phyloP scores from a whole-genome alignment of 352 stramenopile genomes.

The Globisporangium radiosum region DNA sequence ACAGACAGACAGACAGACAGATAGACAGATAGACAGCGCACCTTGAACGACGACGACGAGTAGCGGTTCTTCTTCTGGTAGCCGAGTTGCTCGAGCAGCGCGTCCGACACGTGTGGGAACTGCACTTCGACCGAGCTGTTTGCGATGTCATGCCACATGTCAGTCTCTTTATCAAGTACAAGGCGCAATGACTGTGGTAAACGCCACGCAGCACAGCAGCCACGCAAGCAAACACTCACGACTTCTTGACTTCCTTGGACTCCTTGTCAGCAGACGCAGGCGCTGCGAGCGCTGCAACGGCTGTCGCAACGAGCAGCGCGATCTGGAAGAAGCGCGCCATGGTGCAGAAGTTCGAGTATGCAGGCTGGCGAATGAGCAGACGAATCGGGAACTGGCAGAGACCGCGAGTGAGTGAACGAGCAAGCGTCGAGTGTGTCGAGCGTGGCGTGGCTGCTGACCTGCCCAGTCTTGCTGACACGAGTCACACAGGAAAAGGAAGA shows the following conservation, averaged over 20 bases:
- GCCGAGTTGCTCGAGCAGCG: conserved; percentile 63
- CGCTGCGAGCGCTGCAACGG: conserved; percentile 21
- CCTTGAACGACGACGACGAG: conserved; percentile 64
- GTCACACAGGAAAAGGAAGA: too few species aligned
- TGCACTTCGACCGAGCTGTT: conserved; percentile 56
- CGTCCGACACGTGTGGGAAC: conserved; percentile 71
- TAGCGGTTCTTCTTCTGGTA: conserved; percentile 82
- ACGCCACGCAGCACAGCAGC: too few species aligned
- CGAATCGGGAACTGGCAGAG: background rate
- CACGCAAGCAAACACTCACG: background rate
- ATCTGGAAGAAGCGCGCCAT: conserved; percentile 19
- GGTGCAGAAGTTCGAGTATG: background rate
- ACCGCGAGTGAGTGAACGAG: too few species aligned
- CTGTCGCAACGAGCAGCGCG: conserved; percentile 20
- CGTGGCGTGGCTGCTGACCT: too few species aligned
- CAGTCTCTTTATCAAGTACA: too few species aligned
- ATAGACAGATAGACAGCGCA: background rate
- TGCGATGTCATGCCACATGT: too few species aligned
- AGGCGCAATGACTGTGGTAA: too few species aligned
- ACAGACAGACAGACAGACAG: too few species aligned
- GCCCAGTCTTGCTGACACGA: too few species aligned
- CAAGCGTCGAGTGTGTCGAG: too few species aligned
- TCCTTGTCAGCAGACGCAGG: background rate
- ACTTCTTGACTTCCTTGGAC: background rate
- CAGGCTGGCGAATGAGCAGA: background rate